phyloP scores from a whole-genome alignment of 2,329 filamentous ascomycete genomes.

The Colletotrichum horii region DNA sequence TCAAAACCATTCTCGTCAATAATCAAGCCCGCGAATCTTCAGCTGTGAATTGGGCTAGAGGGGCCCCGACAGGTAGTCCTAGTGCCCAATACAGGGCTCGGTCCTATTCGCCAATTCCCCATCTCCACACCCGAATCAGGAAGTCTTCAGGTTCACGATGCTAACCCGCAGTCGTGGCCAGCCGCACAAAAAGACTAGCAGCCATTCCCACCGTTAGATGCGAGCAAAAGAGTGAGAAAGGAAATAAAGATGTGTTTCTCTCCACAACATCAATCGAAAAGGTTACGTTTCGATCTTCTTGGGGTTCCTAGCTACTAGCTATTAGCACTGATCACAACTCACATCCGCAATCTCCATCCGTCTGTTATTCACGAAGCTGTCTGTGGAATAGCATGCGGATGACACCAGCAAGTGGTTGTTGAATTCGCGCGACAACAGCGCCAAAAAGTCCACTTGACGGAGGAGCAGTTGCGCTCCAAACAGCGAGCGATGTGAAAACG shows the following conservation, averaged over 20 bases:
- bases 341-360: neutral
- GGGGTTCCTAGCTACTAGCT: neutral
- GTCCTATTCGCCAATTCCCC: neutral
- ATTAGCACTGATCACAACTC: neutral
- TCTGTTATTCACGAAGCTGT: neutral
- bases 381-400: neutral
- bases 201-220: neutral
- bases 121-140: neutral
- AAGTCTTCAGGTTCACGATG: neutral
- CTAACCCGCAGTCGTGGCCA: neutral
- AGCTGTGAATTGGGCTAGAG: neutral
- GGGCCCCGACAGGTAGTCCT: neutral
- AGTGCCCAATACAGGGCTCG: neutral
- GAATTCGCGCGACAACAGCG: neutral
- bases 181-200: neutral
- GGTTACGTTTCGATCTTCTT: neutral
- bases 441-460: neutral
- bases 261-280: neutral
- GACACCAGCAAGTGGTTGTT: accelerated
- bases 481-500: too few species aligned
- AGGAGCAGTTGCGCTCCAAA: neutral
- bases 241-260: neutral
- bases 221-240: neutral
- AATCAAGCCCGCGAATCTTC: neutral
- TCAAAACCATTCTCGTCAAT: neutral